Evolutionary conservation across 2,329 filamentous ascomycete genomes (phyloP).

Genomic region (Balansia obtecta): DNA sequence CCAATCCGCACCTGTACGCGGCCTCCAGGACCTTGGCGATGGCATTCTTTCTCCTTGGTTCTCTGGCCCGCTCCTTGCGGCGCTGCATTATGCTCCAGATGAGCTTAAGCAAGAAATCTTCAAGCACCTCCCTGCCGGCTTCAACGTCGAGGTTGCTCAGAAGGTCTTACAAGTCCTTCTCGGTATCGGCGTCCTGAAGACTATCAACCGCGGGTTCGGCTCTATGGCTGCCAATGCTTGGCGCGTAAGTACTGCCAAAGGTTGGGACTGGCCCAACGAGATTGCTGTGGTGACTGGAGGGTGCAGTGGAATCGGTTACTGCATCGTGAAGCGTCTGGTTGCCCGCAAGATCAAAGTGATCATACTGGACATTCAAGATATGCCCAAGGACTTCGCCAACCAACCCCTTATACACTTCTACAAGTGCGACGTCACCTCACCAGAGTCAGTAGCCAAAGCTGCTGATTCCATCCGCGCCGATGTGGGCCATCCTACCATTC

Average conservation of each 20-base stretch:
- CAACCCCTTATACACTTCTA: slow-evolving; percentile 18
- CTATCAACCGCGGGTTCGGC: slow-evolving; percentile 15
- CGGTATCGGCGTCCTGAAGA: slow-evolving; percentile 12
- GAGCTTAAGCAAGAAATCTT: slow-evolving; percentile 2
- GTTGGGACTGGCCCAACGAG: slow-evolving; percentile 26
- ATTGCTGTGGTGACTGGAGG: slow-evolving; percentile 32
- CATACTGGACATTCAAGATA: slow-evolving; percentile 48
- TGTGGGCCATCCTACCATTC: slow-evolving; percentile 51
- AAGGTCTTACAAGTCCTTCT: slow-evolving; percentile 11
- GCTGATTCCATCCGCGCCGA: slow-evolving; percentile 25
- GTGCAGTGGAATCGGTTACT: slow-evolving; percentile 28
- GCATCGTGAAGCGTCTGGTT: slow-evolving; percentile 20
- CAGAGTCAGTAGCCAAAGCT: slow-evolving; percentile 30
- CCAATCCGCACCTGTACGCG: slow-evolving; percentile 9
- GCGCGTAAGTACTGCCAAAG: slow-evolving; percentile 10
- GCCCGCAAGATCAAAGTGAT: slow-evolving; percentile 46
- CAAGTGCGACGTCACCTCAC: slow-evolving; percentile 27
- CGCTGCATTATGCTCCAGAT: slow-evolving; percentile 7
- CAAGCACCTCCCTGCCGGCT: slow-evolving; percentile 1
- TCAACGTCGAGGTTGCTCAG: slow-evolving; percentile 3
- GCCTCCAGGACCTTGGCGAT: slow-evolving; percentile 2
- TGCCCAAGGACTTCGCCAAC: slow-evolving; percentile 14
- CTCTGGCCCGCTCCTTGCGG: slow-evolving; percentile 9
- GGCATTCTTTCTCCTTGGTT: slow-evolving; percentile 8
- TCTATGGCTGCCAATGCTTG: slow-evolving; percentile 18